Evolutionary conservation across 257 asterid species (phyloP).

Genomic region (Datura wrightii): DNA sequence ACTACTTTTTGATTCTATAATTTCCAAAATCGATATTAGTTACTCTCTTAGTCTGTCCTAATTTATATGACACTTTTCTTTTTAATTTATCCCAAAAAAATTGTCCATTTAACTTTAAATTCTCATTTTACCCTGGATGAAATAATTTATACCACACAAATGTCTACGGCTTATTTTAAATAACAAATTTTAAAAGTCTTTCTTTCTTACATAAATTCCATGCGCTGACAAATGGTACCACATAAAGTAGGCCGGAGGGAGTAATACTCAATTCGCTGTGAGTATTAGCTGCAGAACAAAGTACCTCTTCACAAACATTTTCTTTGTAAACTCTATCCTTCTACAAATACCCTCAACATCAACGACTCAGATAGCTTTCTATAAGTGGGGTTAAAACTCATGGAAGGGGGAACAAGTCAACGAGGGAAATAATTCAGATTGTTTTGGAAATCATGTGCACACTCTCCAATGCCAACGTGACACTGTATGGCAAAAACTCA

Average conservation of each 20-base stretch:
- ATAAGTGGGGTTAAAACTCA: neutral
- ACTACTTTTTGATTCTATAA: neutral
- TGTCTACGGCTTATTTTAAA: neutral
- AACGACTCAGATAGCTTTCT: neutral
- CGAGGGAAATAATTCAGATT: neutral
- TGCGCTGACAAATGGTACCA: neutral
- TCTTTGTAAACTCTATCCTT: constrained; percentile 16
- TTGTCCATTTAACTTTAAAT: neutral
- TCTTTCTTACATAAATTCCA: neutral
- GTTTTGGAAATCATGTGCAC: neutral
- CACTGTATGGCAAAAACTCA: neutral
- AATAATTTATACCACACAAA: neutral
- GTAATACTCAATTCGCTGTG: neutral
- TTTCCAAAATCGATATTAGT: neutral
- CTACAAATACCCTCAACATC: neutral
- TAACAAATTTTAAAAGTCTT: neutral
- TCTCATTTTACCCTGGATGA: neutral
- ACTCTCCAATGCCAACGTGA: neutral
- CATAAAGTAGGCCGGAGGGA: neutral
- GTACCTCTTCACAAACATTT: constrained; percentile 14
- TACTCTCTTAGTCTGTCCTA: neutral
- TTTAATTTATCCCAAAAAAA: neutral
- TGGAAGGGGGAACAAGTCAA: neutral
- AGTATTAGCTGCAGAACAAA: neutral
- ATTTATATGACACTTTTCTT: neutral